Base-by-base conservation (phyloP, 169 alveolate species). In the Sarcocystis neurona region DNA sequence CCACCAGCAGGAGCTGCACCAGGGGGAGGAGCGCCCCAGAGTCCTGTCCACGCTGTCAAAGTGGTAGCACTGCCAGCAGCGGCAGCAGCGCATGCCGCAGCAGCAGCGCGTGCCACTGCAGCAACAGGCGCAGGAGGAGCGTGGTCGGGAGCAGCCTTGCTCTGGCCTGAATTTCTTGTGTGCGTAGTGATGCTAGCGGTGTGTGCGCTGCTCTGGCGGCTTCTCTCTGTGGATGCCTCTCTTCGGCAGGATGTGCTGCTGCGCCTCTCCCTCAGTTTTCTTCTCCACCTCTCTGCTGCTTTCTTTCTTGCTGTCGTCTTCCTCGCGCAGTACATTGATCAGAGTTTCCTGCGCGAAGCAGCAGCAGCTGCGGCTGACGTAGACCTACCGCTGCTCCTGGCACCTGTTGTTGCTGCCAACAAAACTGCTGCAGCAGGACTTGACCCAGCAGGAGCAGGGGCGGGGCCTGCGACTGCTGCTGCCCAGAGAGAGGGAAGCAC, bases 181-280 rank as follows among this genome's bases (percentile, higher is more conserved):
- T 15, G 82, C 34, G 34, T 72, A 48, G 47, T 56, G 2, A 23
- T 72, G 39, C 10, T 72, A 15, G 82, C 58, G 1, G 58, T 72
- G 34, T 23, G 58, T n/a, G 39, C 41, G 18, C 53, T 72, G 6
- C 47, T 72, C 39, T 72, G 82, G 82, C 41, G 41, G 18, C 18
- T 72, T 8, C 56, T 72, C 34, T 4, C 23, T 39, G 41, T 56
- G 18, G 82, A 72, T 32, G n/a, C 82, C 15, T 30, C 82, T 37
- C 82, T 72, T 10, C 47, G 82, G 56, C 82, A 39, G 10, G 82
- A 72, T 18, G 41, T 56, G n/a, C 82, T 72, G 39, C 82, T 72
- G 0, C 82, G 82, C 3, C 53, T 72, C 47, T 47, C 82, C 6
- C 56, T 72, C n/a, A 72, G 32, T 18, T 56, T 72, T 56, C 82